Evolutionary conservation across 495 filamentous ascomycete species (phyloP).

Genomic region (Tetracladium setigerum): DNA sequence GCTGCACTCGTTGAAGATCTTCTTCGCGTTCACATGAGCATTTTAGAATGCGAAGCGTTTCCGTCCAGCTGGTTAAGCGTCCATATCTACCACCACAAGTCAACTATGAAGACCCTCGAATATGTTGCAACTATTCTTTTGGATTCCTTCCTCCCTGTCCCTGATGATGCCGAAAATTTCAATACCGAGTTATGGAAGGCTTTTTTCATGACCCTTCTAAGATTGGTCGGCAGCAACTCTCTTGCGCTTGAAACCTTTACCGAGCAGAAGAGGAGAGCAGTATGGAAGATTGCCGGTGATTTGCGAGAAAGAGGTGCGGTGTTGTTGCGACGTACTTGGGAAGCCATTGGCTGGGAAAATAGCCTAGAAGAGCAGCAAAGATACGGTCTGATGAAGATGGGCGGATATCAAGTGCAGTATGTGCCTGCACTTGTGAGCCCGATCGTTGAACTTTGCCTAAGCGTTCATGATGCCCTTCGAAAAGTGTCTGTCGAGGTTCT

Average conservation of each 20-base stretch:
- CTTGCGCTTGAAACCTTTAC: slow-evolving; percentile 94
- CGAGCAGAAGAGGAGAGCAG: slow-evolving; percentile 89
- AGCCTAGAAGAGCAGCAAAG: slow-evolving; percentile 62
- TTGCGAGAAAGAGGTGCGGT: slow-evolving; percentile 87
- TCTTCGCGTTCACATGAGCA: slow-evolving; percentile 78
- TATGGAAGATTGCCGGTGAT: slow-evolving; percentile 99
- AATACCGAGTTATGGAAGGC: slow-evolving; percentile 89
- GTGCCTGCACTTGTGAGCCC: slow-evolving; percentile 86
- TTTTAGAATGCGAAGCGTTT: slow-evolving; percentile 84
- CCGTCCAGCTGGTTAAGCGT: slow-evolving; percentile 85
- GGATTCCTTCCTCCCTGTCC: slow-evolving; percentile 70
- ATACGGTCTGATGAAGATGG: slow-evolving; percentile 77
- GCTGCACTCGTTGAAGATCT: slow-evolving; percentile 64
- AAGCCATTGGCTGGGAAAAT: slow-evolving; percentile 95
- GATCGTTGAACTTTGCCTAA: slow-evolving; percentile 89
- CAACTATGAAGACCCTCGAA: slow-evolving; percentile 81
- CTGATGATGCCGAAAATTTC: slow-evolving; percentile 88
- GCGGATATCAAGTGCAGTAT: slow-evolving; percentile 97
- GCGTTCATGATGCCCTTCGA: slow-evolving; percentile 86
- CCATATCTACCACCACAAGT: slow-evolving; percentile 91
- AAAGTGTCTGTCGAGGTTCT: slow-evolving; percentile 87
- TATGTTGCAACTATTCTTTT: slow-evolving; percentile 70
- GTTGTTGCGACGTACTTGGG: slow-evolving; percentile 78
- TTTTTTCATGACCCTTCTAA: slow-evolving; percentile 84
- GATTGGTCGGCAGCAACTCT: slow-evolving; percentile 79